Evolutionary conservation across 495 filamentous ascomycete genomes (phyloP).

Genomic region (Penicillium bialowiezense): DNA sequence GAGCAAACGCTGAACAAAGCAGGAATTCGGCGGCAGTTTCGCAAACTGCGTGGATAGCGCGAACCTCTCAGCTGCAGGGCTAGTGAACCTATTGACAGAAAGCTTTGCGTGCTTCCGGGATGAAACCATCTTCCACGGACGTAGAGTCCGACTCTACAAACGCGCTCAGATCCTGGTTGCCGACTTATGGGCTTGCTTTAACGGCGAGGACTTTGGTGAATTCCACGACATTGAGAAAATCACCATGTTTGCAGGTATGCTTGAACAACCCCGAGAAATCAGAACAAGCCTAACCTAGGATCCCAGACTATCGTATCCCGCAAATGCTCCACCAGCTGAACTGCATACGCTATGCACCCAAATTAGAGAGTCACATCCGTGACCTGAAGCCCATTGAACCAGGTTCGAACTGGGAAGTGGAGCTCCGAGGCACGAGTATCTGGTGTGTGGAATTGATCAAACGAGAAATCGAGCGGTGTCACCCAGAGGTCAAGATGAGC

Average conservation of each 20-base stretch:
- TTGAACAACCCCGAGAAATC: neutral
- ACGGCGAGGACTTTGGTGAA: slow-evolving; percentile 72
- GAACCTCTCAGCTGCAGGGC: slow-evolving; percentile 71
- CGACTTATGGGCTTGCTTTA: slow-evolving; percentile 92
- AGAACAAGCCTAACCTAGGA: slow-evolving; percentile 1
- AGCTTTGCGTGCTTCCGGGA: slow-evolving; percentile 88
- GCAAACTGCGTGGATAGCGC: slow-evolving; percentile 71
- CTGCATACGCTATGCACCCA: slow-evolving; percentile 78
- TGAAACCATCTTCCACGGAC: slow-evolving; percentile 66
- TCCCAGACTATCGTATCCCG: slow-evolving; percentile 85
- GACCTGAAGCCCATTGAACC: slow-evolving; percentile 59
- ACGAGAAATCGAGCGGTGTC: slow-evolving; percentile 69
- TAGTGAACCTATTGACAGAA: slow-evolving; percentile 78
- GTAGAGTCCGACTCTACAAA: slow-evolving; percentile 80
- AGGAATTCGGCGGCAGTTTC: slow-evolving; percentile 79
- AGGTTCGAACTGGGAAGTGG: slow-evolving; percentile 80
- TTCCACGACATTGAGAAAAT: slow-evolving; percentile 92
- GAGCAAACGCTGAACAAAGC: slow-evolving; percentile 3
- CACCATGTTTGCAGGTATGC: slow-evolving; percentile 87
- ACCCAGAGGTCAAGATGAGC: slow-evolving; percentile 57
- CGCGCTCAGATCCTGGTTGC: slow-evolving; percentile 94
- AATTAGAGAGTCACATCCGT: slow-evolving; percentile 67
- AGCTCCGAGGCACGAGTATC: slow-evolving; percentile 84
- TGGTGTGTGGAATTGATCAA: slow-evolving; percentile 91
- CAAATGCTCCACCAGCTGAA: slow-evolving; percentile 87